phyloP scores from a whole-genome alignment of 768 basidiomycete species.

The Cystobasidium onofrii region DNA sequence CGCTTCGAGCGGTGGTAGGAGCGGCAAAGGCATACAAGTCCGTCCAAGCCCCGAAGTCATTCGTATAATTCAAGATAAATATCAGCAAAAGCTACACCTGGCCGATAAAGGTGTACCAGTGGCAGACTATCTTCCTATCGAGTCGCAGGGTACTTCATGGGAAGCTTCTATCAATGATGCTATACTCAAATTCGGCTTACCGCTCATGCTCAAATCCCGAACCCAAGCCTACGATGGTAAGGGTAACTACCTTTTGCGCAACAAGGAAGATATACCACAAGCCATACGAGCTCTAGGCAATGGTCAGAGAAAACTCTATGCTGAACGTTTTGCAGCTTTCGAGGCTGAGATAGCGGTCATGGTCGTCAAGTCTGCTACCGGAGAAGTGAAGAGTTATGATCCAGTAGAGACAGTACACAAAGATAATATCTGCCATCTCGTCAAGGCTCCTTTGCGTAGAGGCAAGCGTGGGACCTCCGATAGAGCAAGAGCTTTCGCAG shows the following conservation, averaged over 20 bases:
- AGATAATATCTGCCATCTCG: slow-evolving; percentile 84
- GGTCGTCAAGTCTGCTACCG: slow-evolving; percentile 73
- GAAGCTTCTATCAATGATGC: slow-evolving; percentile 39
- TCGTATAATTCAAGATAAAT: slow-evolving; percentile 70
- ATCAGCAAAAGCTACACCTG: slow-evolving; percentile 60
- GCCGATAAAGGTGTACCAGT: slow-evolving; percentile 52
- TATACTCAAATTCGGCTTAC: slow-evolving; percentile 58
- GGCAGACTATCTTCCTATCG: slow-evolving; percentile 56
- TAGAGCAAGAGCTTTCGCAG: slow-evolving; percentile 66
- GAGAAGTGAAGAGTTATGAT: slow-evolving; percentile 74
- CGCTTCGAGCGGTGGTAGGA: slow-evolving; percentile 35
- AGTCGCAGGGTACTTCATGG: slow-evolving; percentile 40
- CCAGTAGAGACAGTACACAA: slow-evolving; percentile 91
- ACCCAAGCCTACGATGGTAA: slow-evolving; percentile 92
- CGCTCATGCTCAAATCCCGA: slow-evolving; percentile 92
- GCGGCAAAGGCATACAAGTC: slow-evolving; percentile 46
- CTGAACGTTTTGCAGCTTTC: slow-evolving; percentile 88
- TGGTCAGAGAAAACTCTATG: slow-evolving; percentile 55
- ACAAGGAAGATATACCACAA: slow-evolving; percentile 50
- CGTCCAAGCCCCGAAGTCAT: slow-evolving; percentile 79
- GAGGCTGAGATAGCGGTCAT: slow-evolving; percentile 87
- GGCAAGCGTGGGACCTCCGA: slow-evolving; percentile 49
- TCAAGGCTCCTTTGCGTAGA: slow-evolving; percentile 71
- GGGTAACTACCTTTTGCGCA: slow-evolving; percentile 73
- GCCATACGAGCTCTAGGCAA: slow-evolving; percentile 48